phyloP scores from a whole-genome alignment of 805 yeast species.

The Kodamaea restingae region DNA sequence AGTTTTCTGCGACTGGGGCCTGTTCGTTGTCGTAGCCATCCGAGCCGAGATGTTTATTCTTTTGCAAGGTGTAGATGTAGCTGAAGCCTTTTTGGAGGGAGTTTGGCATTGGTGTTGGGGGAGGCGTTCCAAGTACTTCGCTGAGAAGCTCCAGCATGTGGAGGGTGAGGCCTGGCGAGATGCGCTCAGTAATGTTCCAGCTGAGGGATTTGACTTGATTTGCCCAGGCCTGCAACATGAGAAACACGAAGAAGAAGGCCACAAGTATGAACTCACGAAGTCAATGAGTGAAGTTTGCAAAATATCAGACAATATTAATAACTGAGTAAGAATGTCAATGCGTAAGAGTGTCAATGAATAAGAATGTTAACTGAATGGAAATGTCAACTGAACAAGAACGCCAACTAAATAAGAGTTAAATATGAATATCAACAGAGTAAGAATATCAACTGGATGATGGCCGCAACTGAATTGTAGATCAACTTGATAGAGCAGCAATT shows the following conservation, averaged over 20 bases:
- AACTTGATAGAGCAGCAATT: too few species aligned
- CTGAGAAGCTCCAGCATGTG: slow-evolving; percentile 17
- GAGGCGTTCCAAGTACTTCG: slow-evolving; percentile 8
- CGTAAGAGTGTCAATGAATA: too few species aligned
- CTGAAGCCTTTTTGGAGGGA: slow-evolving; percentile 48
- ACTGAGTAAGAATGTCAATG: too few species aligned
- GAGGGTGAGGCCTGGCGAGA: slow-evolving; percentile 18
- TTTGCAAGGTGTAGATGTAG: slow-evolving; percentile 63
- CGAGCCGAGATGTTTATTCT: slow-evolving; percentile 41
- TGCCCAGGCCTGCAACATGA: not conserved
- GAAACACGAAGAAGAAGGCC: too few species aligned
- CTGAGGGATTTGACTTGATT: slow-evolving; percentile 1
- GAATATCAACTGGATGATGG: too few species aligned
- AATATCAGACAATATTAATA: too few species aligned
- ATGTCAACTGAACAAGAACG: too few species aligned
- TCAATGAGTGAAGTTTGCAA: not conserved
- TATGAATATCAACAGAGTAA: too few species aligned
- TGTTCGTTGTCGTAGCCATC: slow-evolving; percentile 86
- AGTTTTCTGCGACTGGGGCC: slow-evolving; percentile 44
- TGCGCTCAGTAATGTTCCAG: slow-evolving; percentile 21
- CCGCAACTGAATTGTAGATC: too few species aligned
- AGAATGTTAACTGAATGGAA: too few species aligned
- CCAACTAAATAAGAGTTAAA: too few species aligned
- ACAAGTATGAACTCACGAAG: not conserved
- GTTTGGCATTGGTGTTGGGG: not conserved